These are phyloP conservation scores for Diaporthe destruens DNA, from an alignment of 2,329 filamentous ascomycete genomes.

Conservation along the genomic window DNA sequence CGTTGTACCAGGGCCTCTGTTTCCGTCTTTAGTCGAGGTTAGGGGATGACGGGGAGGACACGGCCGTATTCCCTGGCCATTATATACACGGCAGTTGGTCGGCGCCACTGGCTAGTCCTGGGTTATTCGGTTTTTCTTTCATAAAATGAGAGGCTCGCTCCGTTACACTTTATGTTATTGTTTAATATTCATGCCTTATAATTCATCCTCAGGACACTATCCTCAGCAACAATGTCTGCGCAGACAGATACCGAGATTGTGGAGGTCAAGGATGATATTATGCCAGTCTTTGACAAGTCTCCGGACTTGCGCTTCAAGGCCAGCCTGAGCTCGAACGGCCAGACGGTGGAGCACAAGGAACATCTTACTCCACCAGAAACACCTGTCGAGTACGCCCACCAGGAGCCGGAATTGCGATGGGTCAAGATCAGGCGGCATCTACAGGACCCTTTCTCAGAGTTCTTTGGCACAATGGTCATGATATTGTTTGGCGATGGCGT, in stretches of 20 bases:
- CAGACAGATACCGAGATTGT: slow-evolving; percentile 13
- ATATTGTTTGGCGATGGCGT: slow-evolving; percentile 79
- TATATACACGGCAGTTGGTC: slow-evolving; percentile 27
- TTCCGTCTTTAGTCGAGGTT: slow-evolving; percentile 21
- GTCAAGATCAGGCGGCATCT: slow-evolving; percentile 44
- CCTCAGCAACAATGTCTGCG: not conserved
- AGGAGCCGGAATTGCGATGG: not conserved
- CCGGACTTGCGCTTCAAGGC: slow-evolving; percentile 22
- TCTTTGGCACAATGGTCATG: slow-evolving; percentile 76
- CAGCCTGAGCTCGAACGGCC: slow-evolving; percentile 16
- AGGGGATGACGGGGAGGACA: slow-evolving; percentile 19
- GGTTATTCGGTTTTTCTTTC: not conserved
- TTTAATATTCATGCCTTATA: not conserved
- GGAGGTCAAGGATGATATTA: slow-evolving; percentile 18
- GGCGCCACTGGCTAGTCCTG: not conserved
- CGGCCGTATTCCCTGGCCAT: slow-evolving; percentile 7
- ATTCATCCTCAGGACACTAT: not conserved
- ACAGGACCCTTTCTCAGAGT: slow-evolving; percentile 74
- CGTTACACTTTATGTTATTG: not conserved
- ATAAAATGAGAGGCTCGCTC: not conserved
- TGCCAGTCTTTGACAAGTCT: slow-evolving; percentile 8
- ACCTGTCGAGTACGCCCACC: slow-evolving; percentile 8
- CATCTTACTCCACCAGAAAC: slow-evolving; percentile 13
- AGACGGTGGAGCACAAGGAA: slow-evolving; percentile 17
- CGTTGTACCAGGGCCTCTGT: slow-evolving; percentile 24